These are phyloP conservation scores for Candida parachauliodes DNA, from an alignment of 805 yeast species.

Conservation along the genomic window DNA sequence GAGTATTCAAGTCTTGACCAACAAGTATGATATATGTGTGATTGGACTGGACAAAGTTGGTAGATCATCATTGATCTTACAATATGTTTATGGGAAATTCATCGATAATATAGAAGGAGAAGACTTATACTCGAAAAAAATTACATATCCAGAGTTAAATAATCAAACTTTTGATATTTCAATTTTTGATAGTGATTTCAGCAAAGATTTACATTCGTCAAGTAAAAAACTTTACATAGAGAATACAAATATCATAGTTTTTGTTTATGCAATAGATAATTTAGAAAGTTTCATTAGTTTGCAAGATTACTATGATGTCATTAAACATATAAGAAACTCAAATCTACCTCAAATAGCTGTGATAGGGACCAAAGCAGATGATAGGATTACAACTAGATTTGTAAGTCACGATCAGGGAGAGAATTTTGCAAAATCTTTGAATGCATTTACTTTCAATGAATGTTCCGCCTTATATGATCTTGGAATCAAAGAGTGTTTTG, in stretches of 20 bases:
- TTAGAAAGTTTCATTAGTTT: slow-evolving; percentile 24
- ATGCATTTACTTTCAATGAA: slow-evolving; percentile 28
- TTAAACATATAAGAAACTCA: slow-evolving; percentile 18
- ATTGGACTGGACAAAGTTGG: slow-evolving; percentile 23
- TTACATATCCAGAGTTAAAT: slow-evolving; percentile 10
- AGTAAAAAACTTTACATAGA: slow-evolving; percentile 23
- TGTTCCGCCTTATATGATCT: slow-evolving; percentile 20
- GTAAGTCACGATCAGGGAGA: slow-evolving; percentile 28
- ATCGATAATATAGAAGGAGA: slow-evolving; percentile 18
- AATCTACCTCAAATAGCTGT: slow-evolving; percentile 28
- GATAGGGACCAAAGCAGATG: slow-evolving; percentile 29
- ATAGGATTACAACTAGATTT: slow-evolving; percentile 20
- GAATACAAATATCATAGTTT: slow-evolving; percentile 28
- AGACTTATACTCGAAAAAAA: slow-evolving; percentile 21
- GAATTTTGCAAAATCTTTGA: slow-evolving; percentile 22
- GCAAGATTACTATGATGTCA: slow-evolving; percentile 25
- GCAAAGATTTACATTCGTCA: slow-evolving; percentile 24
- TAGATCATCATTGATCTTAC: slow-evolving; percentile 24
- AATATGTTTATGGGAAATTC: slow-evolving; percentile 19
- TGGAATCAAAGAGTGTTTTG: slow-evolving; percentile 25
- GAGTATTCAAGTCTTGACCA: slow-evolving; percentile 14
- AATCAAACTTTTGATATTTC: slow-evolving; percentile 23
- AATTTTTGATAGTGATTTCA: slow-evolving; percentile 28
- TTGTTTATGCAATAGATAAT: slow-evolving; percentile 27
- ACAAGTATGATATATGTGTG: slow-evolving; percentile 25